phyloP scores from a whole-genome alignment of 2,329 filamentous ascomycete species.

The Trichoderma oligosporum region DNA sequence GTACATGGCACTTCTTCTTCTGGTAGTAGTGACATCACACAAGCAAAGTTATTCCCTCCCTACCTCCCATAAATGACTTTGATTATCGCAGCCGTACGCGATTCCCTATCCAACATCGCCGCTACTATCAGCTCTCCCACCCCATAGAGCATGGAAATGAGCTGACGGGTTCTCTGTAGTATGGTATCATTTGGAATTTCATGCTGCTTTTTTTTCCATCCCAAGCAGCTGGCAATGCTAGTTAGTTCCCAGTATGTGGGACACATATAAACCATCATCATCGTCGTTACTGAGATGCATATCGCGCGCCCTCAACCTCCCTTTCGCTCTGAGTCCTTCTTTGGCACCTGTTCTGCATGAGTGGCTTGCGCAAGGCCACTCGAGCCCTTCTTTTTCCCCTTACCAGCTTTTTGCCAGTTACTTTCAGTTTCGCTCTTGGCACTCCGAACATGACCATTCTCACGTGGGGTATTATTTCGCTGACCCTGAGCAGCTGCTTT shows the following conservation, averaged over 20 bases:
- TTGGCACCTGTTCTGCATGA: slow-evolving; percentile 53
- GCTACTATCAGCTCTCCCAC: neutral
- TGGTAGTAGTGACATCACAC: neutral
- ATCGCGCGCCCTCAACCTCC: slow-evolving; percentile 48
- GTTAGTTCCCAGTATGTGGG: neutral
- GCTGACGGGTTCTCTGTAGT: neutral
- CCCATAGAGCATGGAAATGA: neutral
- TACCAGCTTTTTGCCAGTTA: slow-evolving; percentile 57
- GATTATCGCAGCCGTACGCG: neutral
- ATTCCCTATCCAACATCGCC: slow-evolving; percentile 18
- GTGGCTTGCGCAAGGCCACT: slow-evolving; percentile 26
- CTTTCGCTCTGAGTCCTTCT: slow-evolving; percentile 58
- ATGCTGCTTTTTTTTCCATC: neutral
- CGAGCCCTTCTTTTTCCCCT: slow-evolving; percentile 44
- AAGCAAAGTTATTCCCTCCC: neutral
- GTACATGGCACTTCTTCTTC: neutral
- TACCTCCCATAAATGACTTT: neutral
- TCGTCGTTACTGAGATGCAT: neutral
- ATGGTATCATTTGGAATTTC: slow-evolving; percentile 5
- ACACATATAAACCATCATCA: neutral
- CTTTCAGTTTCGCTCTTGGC: slow-evolving; percentile 53
- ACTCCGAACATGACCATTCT: slow-evolving; percentile 52
- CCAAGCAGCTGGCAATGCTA: neutral
- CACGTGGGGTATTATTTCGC: slow-evolving; percentile 41
- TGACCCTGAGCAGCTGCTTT: slow-evolving; percentile 25